Base-by-base conservation (phyloP, 805 yeast genomes). In the Kregervanrija delftensis region DNA sequence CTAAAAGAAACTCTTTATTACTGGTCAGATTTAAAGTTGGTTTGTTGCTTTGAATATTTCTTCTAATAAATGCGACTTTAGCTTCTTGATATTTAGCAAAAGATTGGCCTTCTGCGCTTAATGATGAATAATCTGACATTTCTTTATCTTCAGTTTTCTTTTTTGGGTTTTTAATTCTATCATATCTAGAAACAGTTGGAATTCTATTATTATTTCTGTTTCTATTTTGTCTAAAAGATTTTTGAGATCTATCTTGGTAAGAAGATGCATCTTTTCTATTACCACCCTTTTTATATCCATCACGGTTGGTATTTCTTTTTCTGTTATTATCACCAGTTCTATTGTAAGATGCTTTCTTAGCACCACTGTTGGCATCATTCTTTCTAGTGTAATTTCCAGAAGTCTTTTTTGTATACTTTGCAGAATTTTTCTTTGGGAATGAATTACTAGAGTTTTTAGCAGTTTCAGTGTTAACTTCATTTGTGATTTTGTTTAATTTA, bases 161-260 rank as follows among this genome's bases (percentile, higher is more conserved):
- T 15, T 12, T 39, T 38, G 42, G 43, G 30, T 48, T 49, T 41
- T 42, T 50, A 14, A 44, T 41, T 30, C 44, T 41, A 37, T 49
- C 53, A 31, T 42, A 48, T 22, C 44, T 44, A n/a, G 53, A 48
- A 14, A 48, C 48, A 6, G 50, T 50, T 39, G 46, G 46, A 11
- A 39, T 6, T n/a, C 35, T n/a, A n/a, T n/a, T 14, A 33, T 33
- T 33, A 14, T 8, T 14, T 33, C 14, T n/a, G 35, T 33, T 14
- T 33, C 35, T 33, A 14, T 14, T 14, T 33, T 33, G 14, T 33
- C 15, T 22, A 22, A 22, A 22, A 22, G 28, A 22, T 22, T 22
- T 22, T 22, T 22, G 28, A 6, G 28, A 22, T 22, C 28, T 22
- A 6, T 22, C 28, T 22, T 22, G 28, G 28, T 22, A 22, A 22